Evolutionary conservation across 371 early-diverging fungal genomes (phyloP), one percentile per base, ranked within the genome.

Genomic region (Capniomyces stellatus): DNA sequence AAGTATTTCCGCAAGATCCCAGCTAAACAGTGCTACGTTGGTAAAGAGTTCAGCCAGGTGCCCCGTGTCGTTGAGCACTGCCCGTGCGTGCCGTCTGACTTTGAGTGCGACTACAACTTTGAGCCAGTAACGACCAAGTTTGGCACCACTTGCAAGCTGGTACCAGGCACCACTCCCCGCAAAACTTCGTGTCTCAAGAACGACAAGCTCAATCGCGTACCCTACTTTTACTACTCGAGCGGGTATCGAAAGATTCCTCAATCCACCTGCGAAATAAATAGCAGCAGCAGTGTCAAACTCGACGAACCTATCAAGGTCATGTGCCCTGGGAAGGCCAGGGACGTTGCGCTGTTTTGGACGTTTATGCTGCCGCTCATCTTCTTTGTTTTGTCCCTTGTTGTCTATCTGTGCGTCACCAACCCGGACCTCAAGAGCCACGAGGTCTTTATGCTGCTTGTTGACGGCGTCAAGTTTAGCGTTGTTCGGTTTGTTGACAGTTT

Each of bases 101-200:
- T 76, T 67, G 94, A 95, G 69, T 95, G 84, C 65, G 86, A 85
- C 56, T 83, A 73, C 63, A 87, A 87, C 63, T 85, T 74, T 65
- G 73, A 75, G 13, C 54, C 46, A 15, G 18, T 15, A 10, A 10
- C 4, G 6, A 10, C 46, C 4, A 80, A 79, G 39, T 22, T 48
- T 23, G 25, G 28, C 15, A 3, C 29, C 15, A 62, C 71, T 43
- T 87, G 88, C 63, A 71, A 73, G 4, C 62, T 86, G 50, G 75
- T 82, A 21, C 61, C 74, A 48, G 83, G 77, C 21, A 66, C 76
- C 46, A 47, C 61, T 24, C 79, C 83, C n/a, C 67, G 64, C 21
- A 51, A 52, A 18, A 52, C 63, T 18, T 55, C 64, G 49, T 85
- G 87, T 54, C 69, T 53, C 2, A 35, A 46, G 30, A 60, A 71